A percentile compares a stretch with the other conserved stretches of the same genome.
These are phyloP conservation scores for Rutstroemia sp. DNA, from an alignment of 2,329 filamentous ascomycete species.

Conservation along the genomic window DNA sequence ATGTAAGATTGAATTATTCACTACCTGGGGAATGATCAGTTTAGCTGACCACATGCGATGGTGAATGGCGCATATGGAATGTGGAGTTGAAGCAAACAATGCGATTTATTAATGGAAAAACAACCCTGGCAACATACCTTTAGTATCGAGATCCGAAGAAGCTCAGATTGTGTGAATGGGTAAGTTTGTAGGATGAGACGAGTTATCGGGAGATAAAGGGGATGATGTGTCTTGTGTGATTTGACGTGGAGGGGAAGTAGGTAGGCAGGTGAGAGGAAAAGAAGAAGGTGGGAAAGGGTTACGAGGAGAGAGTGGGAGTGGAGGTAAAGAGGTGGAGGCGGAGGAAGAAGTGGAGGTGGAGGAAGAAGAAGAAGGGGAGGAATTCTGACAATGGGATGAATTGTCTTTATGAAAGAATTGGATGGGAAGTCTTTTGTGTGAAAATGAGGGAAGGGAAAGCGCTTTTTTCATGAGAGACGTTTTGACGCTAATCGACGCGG, in stretches of 20 bases:
- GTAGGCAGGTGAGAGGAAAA: conserved; percentile 12
- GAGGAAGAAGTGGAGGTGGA: conserved; percentile 12
- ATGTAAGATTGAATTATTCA: not conserved
- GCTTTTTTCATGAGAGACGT: conserved; percentile 3
- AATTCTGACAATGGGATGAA: conserved; percentile 5
- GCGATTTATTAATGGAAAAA: not conserved
- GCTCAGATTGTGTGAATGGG: conserved; percentile 1
- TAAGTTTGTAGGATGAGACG: conserved; percentile 4
- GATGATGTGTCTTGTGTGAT: conserved; percentile 1
- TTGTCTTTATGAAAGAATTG: not conserved
- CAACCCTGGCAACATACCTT: conserved; percentile 2
- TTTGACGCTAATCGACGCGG: conserved; percentile 6
- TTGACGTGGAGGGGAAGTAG: conserved; percentile 5
- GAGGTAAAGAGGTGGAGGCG: conserved; percentile 12
- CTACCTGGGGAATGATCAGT: not conserved
- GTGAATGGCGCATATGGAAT: conserved; percentile 6
- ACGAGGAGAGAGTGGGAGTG: conserved; percentile 13
- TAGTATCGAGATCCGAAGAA: not conserved
- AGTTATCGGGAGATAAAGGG: conserved; percentile 7
- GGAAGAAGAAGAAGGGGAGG: conserved; percentile 15
- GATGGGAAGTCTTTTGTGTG: conserved; percentile 1
- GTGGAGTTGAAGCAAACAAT: not conserved
- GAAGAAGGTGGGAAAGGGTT: conserved; percentile 12
- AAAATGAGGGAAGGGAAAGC: not conserved
- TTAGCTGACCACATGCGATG: conserved; percentile 1